Conservation (phyloP, 2,329 filamentous ascomycete species). For the Fusarium chaquense region DNA sequence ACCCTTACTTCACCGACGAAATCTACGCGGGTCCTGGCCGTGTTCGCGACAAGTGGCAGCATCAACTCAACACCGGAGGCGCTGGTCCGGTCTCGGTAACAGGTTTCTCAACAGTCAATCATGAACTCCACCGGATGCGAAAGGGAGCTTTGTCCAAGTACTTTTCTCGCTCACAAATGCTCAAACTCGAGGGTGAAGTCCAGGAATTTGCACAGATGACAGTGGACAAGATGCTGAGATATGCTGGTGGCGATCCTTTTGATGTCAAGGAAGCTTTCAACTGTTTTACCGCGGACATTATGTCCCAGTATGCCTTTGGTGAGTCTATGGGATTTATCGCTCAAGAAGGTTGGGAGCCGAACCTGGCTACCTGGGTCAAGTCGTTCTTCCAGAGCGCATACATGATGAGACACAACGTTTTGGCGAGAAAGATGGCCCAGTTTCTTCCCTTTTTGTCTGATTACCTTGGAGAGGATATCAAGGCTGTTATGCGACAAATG, state of each 20-base stretch:
- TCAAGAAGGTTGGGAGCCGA: constrained; percentile 53
- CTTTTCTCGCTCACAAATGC: constrained; percentile 52
- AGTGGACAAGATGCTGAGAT: constrained; percentile 49
- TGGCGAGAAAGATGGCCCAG: constrained; percentile 43
- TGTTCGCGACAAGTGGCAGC: constrained; percentile 45
- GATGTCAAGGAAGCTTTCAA: constrained; percentile 53
- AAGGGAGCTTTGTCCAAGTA: constrained; percentile 50
- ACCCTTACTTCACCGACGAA: constrained; percentile 54
- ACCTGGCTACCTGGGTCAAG: constrained; percentile 53
- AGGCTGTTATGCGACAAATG: constrained; percentile 34
- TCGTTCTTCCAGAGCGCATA: constrained; percentile 51
- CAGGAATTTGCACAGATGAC: constrained; percentile 43
- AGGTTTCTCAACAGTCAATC: constrained; percentile 38
- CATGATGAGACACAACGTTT: constrained; percentile 50
- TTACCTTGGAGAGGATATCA: constrained; percentile 29
- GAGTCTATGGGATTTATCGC: constrained; percentile 50
- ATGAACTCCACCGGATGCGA: constrained; percentile 52
- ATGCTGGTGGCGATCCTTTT: constrained; percentile 44
- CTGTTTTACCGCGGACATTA: constrained; percentile 56
- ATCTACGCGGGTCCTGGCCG: constrained; percentile 51
- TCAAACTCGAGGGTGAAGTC: constrained; percentile 47
- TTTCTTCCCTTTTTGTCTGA: constrained; percentile 21
- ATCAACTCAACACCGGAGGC: constrained; percentile 32
- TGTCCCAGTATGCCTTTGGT: constrained; percentile 55
- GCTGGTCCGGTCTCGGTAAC: constrained; percentile 26